These are phyloP conservation scores for Kappamyces sp. DNA, from an alignment of 192 early-diverging fungal species.

Conservation along the genomic window DNA sequence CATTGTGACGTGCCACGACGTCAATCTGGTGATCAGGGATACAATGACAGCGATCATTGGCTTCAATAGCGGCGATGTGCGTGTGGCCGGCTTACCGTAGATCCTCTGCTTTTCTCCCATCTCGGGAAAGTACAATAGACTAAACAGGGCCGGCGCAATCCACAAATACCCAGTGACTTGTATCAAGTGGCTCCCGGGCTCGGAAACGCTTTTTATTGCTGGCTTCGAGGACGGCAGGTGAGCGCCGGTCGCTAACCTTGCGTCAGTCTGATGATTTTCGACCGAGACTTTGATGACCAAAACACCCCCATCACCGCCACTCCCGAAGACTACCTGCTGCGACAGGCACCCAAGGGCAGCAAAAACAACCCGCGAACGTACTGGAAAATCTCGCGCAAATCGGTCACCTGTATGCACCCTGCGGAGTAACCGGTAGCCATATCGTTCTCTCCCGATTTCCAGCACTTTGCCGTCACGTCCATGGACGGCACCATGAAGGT, in stretches of 20 bases:
- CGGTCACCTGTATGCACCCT: conserved; percentile 62
- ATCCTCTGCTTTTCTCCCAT: conserved; percentile 77
- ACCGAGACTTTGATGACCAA: conserved; percentile 81
- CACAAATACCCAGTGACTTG: conserved; percentile 63
- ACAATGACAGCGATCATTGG: conserved; percentile 81
- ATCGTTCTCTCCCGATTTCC: conserved; percentile 78
- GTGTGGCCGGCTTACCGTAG: neutral
- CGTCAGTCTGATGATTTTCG: conserved; percentile 64
- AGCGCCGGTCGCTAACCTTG: neutral
- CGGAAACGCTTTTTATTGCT: conserved; percentile 76
- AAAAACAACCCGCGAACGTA: conserved; percentile 76
- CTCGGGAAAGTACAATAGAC: conserved; percentile 72
- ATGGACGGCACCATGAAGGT: conserved; percentile 74
- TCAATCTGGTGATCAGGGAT: conserved; percentile 67
- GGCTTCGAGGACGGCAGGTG: conserved; percentile 72
- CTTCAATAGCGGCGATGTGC: conserved; percentile 23
- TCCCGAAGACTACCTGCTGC: conserved; percentile 17
- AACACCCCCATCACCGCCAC: conserved; percentile 16
- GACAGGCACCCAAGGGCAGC: conserved; percentile 47
- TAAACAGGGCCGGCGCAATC: conserved; percentile 76
- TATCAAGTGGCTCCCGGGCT: conserved; percentile 86
- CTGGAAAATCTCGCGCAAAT: conserved; percentile 67
- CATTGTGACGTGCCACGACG: conserved; percentile 78
- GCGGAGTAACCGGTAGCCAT: conserved; percentile 37
- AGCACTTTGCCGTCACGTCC: conserved; percentile 73